Conservation (phyloP, 2,329 filamentous ascomycete species). For the Cladobotryum protrusum region DNA sequence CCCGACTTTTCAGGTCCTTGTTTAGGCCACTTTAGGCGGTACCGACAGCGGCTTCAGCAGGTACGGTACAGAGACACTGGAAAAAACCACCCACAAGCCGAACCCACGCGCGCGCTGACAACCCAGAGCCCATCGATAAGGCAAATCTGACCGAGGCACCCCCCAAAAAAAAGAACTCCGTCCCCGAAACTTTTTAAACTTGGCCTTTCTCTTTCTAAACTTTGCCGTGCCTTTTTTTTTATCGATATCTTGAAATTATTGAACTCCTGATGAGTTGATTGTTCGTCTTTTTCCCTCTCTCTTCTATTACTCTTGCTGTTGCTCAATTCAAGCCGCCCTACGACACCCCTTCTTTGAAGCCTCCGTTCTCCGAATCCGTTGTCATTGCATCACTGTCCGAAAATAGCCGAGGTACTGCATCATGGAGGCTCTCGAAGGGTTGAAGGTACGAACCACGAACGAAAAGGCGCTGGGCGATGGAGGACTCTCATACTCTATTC, state of each 20-base stretch:
- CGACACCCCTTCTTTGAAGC: background rate
- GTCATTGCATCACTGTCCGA: background rate
- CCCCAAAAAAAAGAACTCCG: too few species aligned
- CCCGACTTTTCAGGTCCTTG: too few species aligned
- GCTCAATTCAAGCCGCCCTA: background rate
- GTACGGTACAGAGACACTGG: background rate
- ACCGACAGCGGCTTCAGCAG: too few species aligned
- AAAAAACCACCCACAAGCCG: background rate
- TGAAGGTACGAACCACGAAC: conserved; percentile 17
- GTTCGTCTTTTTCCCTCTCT: background rate
- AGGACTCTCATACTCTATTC: background rate
- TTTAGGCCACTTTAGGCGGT: too few species aligned
- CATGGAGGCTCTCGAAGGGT: conserved; percentile 15
- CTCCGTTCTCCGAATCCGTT: background rate
- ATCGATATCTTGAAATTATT: background rate
- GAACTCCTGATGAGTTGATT: background rate
- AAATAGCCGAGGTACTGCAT: conserved; percentile 16
- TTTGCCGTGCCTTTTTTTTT: background rate
- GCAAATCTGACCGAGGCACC: background rate
- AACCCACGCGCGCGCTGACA: background rate
- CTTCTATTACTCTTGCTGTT: too few species aligned
- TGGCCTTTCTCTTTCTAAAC: background rate
- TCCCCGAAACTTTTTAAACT: too few species aligned
- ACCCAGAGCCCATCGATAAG: too few species aligned
- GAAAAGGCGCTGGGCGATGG: too few species aligned